Base-by-base conservation (phyloP, 2,329 filamentous ascomycete genomes). In the Curvularia eragrostidis region DNA sequence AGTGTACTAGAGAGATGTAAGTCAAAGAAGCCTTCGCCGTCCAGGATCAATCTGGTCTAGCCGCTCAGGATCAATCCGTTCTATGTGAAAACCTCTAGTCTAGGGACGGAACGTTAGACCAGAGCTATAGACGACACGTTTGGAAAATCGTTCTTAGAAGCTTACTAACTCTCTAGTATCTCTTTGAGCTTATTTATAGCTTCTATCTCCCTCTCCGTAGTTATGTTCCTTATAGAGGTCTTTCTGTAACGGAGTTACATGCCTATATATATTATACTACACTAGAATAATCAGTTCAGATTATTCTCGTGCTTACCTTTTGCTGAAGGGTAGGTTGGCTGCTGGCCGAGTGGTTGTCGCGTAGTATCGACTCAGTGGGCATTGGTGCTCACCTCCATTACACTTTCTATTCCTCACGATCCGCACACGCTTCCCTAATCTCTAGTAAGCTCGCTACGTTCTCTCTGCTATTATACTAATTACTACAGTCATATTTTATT, bases 81-180 rank as follows among this genome's bases (percentile, higher is more conserved):
- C 24, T 8, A 26, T 26, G 24, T 8, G 24, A 26, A 8, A 26
- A 8, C 8, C 8, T 26, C 24, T 26, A 26, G 24, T 8, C 18
- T 24, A 34, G 24, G 43, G 48, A 54, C 13, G 2, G 50, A 54
- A 34, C 21, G 46, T 21, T 36, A 48, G 52, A 52, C 21, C 7
- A 55, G 32, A 9, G n/a, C 56, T 43, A 59, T 59, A 9, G 52
- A 59, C n/a, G n/a, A n/a, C n/a, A n/a, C n/a, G n/a, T n/a, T n/a
- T n/a, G n/a, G n/a, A n/a, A n/a, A n/a, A n/a, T 59, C 24, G 15
- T 59, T 59, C 47, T 15, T 52, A 1, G 56, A 52, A 59, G 48
- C 57, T 53, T 2, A 59, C 23, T 39, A 59, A 46, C 48, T 59
- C 39, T 9, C 30, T 18, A 9, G 44, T 54, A 19, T 48, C 36